A percentile compares a stretch with the other conserved stretches of the same genome.
Evolutionary conservation across 306 rosid genomes (phyloP).

Genomic region (Cicer bijugum): DNA sequence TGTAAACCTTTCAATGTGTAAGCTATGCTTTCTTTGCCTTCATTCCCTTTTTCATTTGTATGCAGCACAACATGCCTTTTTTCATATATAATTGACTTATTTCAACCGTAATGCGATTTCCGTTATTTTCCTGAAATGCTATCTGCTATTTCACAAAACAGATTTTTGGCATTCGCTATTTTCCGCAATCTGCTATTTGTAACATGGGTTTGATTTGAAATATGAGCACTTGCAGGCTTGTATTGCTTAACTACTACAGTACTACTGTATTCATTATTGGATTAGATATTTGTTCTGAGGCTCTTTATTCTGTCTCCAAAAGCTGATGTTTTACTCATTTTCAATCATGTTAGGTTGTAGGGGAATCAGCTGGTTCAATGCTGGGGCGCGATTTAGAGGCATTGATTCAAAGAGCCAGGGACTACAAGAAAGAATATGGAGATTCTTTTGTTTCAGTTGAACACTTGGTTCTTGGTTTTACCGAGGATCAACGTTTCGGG

Average conservation of each 20-base stretch:
- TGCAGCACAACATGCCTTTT: no score
- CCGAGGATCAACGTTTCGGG: constrained; percentile 87
- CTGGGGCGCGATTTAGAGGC: constrained; percentile 96
- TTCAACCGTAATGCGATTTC: no score
- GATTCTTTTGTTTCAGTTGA: constrained; percentile 98
- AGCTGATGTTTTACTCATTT: constrained; percentile 31
- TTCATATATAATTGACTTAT: no score
- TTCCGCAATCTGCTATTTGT: no score
- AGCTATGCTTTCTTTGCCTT: no score
- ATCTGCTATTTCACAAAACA: no score
- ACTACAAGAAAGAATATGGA: constrained; percentile 78
- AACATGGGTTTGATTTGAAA: constrained; percentile 30
- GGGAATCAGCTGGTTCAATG: constrained; percentile 89
- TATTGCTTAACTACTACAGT: background rate
- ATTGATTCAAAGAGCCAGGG: constrained; percentile 88
- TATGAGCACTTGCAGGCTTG: constrained; percentile 21
- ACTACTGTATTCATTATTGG: constrained; percentile 1
- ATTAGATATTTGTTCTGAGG: constrained; percentile 1
- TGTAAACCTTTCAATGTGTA: no score
- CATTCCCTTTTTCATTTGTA: no score
- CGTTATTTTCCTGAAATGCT: no score
- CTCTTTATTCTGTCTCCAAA: constrained; percentile 5
- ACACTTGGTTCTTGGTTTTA: constrained; percentile 90
- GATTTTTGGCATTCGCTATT: no score
- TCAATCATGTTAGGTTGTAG: constrained; percentile 62